Evolutionary conservation across 768 basidiomycete genomes (phyloP), one percentile per base, ranked within the genome.

Genomic region (Serendipita sp.): DNA sequence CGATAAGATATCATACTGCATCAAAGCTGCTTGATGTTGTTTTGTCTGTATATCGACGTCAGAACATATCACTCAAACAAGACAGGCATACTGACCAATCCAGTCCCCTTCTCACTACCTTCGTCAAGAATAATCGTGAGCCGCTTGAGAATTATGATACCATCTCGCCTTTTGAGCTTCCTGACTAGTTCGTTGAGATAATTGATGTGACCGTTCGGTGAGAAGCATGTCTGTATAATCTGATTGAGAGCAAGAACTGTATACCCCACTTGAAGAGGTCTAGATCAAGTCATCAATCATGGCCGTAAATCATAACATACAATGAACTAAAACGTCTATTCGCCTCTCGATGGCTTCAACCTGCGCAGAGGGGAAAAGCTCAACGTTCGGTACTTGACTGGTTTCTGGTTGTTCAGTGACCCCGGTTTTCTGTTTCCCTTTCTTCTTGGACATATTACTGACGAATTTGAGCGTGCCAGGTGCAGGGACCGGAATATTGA

Each of bases 61-160:
- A 33, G 24, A 24, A 58, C 38, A 14, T 7, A 24, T 31, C 17
- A 28, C 22, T 30, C 31, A 9, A 24, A 22, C 34, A 16, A 11
- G 9, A n/a, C 38, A 16, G 45, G 53, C 16, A 3, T 31, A 73
- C 78, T 66, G 63, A 91, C 88, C 70, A 91, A 70, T 31, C 89
- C 88, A 67, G 88, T 86, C 0, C 90, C 87, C 70, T 89, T 90
- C 70, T 91, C 88, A 68, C 90, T 90, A 43, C 85, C 86, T 67
- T 89, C 82, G 65, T 90, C 85, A 7, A 91, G 77, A 11, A 87
- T 75, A 58, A 93, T 84, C n/a, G 83, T 90, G 62, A 94, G 70
- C 56, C 90, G 76, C 70, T 87, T 90, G 60, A 94, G 74, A 64
- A 81, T 82, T 2, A 88, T 72, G 33, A 88, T 72, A 0, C 85